Conservation (phyloP, 2,329 filamentous ascomycete species). For the Chaetomium olivaceum region DNA sequence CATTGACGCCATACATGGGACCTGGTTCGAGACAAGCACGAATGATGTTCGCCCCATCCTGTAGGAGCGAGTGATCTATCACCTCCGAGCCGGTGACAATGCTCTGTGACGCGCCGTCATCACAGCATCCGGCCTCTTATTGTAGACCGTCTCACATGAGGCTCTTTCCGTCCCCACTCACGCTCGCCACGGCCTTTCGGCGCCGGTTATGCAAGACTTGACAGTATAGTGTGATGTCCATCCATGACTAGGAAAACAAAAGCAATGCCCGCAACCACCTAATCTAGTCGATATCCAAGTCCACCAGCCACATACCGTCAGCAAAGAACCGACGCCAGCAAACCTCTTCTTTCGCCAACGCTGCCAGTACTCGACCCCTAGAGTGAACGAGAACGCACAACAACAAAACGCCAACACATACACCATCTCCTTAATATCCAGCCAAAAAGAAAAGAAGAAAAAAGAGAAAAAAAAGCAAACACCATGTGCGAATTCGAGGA, state of each 20-base stretch:
- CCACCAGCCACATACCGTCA: background rate
- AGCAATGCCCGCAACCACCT: background rate
- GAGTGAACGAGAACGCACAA: background rate
- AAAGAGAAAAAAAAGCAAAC: background rate
- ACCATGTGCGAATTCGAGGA: slow-evolving; percentile 72
- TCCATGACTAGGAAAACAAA: background rate
- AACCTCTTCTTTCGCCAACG: background rate
- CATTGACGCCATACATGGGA: slow-evolving; percentile 10
- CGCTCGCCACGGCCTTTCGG: slow-evolving; percentile 1
- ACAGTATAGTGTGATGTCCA: slow-evolving; percentile 15
- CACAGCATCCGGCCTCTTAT: slow-evolving; percentile 14
- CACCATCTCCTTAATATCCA: background rate
- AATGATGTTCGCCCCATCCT: slow-evolving; percentile 4
- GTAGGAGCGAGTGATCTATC: slow-evolving; percentile 21
- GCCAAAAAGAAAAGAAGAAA: background rate
- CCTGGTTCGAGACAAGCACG: background rate
- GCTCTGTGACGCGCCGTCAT: slow-evolving; percentile 1
- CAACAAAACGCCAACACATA: background rate
- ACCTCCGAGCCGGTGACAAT: slow-evolving; percentile 8
- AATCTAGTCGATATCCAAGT: background rate
- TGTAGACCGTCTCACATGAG: slow-evolving; percentile 20
- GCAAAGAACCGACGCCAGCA: background rate
- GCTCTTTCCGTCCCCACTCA: slow-evolving; percentile 8
- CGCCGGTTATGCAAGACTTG: slow-evolving; percentile 15
- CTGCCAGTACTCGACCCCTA: background rate